Evolutionary conservation across 768 basidiomycete genomes (phyloP).

Genomic region (Rhodotorula kratochvilovae): DNA sequence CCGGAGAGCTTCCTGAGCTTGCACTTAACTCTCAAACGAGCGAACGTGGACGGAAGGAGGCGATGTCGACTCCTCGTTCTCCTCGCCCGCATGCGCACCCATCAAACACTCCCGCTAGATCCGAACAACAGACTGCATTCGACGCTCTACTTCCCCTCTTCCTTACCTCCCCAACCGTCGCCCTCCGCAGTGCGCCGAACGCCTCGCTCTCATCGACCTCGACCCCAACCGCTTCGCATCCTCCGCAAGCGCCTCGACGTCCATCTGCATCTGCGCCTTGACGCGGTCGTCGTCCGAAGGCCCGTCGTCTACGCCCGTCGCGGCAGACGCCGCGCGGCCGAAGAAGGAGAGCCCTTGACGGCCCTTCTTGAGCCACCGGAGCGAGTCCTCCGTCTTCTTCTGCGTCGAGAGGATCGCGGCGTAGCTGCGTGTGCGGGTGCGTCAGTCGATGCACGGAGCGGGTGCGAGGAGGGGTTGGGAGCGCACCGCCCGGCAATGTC

Average conservation of each 20-base stretch:
- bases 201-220: slow-evolving; percentile 50
- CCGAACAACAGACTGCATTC: too few species aligned
- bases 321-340: slow-evolving; percentile 51
- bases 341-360: slow-evolving; percentile 72
- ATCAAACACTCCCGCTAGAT: neutral
- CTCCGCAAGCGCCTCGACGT: slow-evolving; percentile 75
- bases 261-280: slow-evolving; percentile 73
- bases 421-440: slow-evolving; percentile 55
- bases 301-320: slow-evolving; percentile 60
- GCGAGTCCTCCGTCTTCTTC: slow-evolving; percentile 86
- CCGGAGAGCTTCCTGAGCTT: too few species aligned
- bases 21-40: too few species aligned
- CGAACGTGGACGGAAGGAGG: too few species aligned
- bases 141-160: slow-evolving; percentile 6
- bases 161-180: slow-evolving; percentile 34
- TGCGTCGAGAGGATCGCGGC: slow-evolving; percentile 71
- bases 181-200: slow-evolving; percentile 46
- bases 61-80: too few species aligned
- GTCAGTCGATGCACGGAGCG: neutral
- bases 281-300: slow-evolving; percentile 84
- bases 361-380: slow-evolving; percentile 79
- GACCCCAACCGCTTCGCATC: slow-evolving; percentile 71
- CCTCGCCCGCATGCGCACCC: too few species aligned
- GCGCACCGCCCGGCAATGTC: slow-evolving; percentile 46
- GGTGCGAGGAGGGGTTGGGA: neutral